Evolutionary conservation across 805 yeast genomes (phyloP).

Genomic region (Wickerhamiella allomyrinae): DNA sequence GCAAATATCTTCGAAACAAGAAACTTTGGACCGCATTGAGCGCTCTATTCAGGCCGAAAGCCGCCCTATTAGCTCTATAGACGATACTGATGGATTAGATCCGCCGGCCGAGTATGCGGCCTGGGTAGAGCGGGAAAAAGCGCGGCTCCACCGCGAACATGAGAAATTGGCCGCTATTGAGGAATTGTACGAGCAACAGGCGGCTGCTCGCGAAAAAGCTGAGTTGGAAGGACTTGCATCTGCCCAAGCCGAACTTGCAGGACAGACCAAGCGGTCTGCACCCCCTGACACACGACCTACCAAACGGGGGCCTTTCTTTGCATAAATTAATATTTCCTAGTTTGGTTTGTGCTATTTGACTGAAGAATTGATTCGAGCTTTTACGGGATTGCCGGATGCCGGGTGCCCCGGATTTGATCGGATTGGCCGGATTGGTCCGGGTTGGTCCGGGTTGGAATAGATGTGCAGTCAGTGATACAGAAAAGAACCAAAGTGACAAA

Average conservation of each 20-base stretch:
- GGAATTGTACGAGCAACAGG: slow-evolving; percentile 25
- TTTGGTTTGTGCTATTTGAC: no score
- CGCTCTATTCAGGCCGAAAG: not conserved
- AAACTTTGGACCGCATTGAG: slow-evolving; percentile 2
- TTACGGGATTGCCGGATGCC: no score
- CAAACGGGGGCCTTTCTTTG: no score
- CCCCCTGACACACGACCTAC: not conserved
- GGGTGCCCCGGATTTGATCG: no score
- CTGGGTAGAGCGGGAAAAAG: slow-evolving; percentile 32
- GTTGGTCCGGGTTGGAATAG: no score
- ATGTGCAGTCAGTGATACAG: no score
- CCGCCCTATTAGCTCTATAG: slow-evolving; percentile 23
- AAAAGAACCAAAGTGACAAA: no score
- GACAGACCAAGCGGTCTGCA: not conserved
- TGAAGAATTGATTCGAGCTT: no score
- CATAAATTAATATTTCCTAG: no score
- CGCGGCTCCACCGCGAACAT: slow-evolving; percentile 29
- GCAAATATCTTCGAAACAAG: not conserved
- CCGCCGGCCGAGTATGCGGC: slow-evolving; percentile 32
- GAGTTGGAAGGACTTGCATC: not conserved
- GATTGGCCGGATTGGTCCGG: no score
- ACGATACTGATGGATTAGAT: slow-evolving; percentile 48
- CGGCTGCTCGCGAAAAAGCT: slow-evolving; percentile 18
- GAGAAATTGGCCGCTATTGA: slow-evolving; percentile 23
- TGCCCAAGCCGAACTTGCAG: not conserved